A percentile compares a stretch with the other conserved stretches of the same genome.
These are phyloP conservation scores for Colletotrichum phormii DNA, from an alignment of 2,329 filamentous ascomycete species.

Conservation along the genomic window DNA sequence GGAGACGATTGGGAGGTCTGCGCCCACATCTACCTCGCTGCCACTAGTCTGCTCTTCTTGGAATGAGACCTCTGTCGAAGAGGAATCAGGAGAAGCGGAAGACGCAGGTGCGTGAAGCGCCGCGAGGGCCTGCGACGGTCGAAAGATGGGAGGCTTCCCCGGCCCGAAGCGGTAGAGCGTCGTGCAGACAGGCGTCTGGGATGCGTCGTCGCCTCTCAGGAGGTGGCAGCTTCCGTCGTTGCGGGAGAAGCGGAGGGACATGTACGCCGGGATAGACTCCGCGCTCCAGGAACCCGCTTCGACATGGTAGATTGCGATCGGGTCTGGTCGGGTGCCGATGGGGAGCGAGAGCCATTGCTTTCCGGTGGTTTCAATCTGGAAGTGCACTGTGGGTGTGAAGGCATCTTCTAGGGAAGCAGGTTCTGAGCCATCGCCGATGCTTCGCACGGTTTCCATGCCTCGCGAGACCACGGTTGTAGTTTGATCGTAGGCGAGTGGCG, in stretches of 20 bases:
- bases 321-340: slow-evolving; percentile 46
- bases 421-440: not conserved
- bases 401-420: slow-evolving; percentile 18
- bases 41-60: slow-evolving; percentile 43
- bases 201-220: slow-evolving; percentile 52
- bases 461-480: slow-evolving; percentile 28
- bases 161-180: slow-evolving; percentile 71
- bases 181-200: slow-evolving; percentile 50
- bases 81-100: slow-evolving; percentile 12
- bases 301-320: slow-evolving; percentile 57
- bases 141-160: slow-evolving; percentile 60
- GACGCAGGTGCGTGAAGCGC: slow-evolving; percentile 33
- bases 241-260: slow-evolving; percentile 60
- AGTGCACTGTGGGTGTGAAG: slow-evolving; percentile 56
- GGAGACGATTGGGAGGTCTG: slow-evolving; percentile 42
- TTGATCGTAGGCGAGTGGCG: slow-evolving; percentile 44
- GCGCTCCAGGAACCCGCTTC: slow-evolving; percentile 42
- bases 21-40: slow-evolving; percentile 30
- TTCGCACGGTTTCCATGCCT: not conserved
- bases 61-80: slow-evolving; percentile 37
- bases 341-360: slow-evolving; percentile 57
- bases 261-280: slow-evolving; percentile 49
- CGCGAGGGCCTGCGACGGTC: slow-evolving; percentile 37
- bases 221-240: slow-evolving; percentile 62
- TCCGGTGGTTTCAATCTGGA: slow-evolving; percentile 63